phyloP scores from a whole-genome alignment of 345 rosid genomes.

The Tarenaya hassleriana region DNA sequence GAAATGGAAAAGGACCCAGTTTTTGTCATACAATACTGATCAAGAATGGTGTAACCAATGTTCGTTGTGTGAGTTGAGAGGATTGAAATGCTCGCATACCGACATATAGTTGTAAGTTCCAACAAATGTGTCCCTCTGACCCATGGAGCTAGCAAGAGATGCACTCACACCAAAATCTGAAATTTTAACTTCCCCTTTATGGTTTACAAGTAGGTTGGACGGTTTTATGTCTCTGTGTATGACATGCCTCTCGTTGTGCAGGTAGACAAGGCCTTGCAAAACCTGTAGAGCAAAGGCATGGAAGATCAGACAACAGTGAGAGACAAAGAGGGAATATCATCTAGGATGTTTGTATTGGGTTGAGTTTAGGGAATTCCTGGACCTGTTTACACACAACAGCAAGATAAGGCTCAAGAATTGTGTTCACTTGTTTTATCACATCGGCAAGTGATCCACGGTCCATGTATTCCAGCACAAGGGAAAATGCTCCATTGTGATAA shows the following conservation, averaged over 20 bases:
- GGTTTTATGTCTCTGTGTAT: slow-evolving; percentile 90
- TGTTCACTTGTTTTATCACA: slow-evolving; percentile 79
- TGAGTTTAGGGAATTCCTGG: slow-evolving; percentile 11
- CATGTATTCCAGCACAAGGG: slow-evolving; percentile 96
- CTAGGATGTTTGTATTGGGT: not conserved
- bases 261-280: slow-evolving; percentile 67
- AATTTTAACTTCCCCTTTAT: slow-evolving; percentile 80
- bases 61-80: slow-evolving; percentile 71
- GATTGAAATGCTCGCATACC: slow-evolving; percentile 40
- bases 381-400: slow-evolving; percentile 98
- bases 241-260: slow-evolving; percentile 79
- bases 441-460: slow-evolving; percentile 96
- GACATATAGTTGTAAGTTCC: slow-evolving; percentile 94
- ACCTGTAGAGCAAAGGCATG: slow-evolving; percentile 35
- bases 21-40: slow-evolving; percentile 25
- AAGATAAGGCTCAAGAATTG: slow-evolving; percentile 91
- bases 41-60: not conserved
- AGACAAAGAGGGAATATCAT: not conserved
- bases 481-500: slow-evolving; percentile 91
- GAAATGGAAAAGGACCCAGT: slow-evolving; percentile 2
- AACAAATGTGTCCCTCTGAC: slow-evolving; percentile 84
- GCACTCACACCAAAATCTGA: slow-evolving; percentile 91
- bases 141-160: slow-evolving; percentile 73
- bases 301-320: not conserved
- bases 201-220: slow-evolving; percentile 77